Evolutionary conservation across 768 basidiomycete genomes (phyloP), one percentile per base, ranked within the genome.

Genomic region (Chalciporus sphaerocephalus): DNA sequence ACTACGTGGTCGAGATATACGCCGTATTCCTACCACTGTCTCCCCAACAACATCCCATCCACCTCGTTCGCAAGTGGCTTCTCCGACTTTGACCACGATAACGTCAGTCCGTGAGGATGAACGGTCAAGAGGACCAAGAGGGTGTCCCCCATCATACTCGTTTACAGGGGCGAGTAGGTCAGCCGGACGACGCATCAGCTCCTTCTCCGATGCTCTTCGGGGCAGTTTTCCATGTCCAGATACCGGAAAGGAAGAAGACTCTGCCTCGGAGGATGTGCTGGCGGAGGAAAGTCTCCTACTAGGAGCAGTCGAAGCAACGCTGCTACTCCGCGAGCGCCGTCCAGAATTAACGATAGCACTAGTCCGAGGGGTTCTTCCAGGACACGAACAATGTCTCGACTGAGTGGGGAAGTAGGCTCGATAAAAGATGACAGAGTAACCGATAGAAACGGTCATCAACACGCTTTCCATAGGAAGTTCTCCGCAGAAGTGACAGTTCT

Each of bases 221-320:
- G 86, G 81, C 60, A 90, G 80, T 30, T 85, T 75, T 16, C 86
- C 91, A 57, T 89, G 89, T 2, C 74, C 87, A 6, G 86, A 91
- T 18, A 92, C 76, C 10, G 90, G 90, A 60, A 90, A 92, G 8
- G 78, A 69, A 5, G 76, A 66, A 0, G 72, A 60, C 42, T 83
- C 80, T 17, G 47, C 21, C 17, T 64, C 57, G 20, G 62, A 54
- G 66, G 74, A 40, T 66, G 61, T 16, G 16, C 60, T 58, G 24
- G 67, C 62, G 20, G 77, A 67, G 4, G 78, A 74, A 13, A 79
- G 57, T 44, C 78, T 70, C 37, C 77, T 72, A n/a, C n/a, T n/a
- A 65, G 53, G 43, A 79, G 69, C 51, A 16, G 17, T 38, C 6
- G 76, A 68, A 5, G 71, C 70, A 20, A 64, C 67, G 60, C 87